phyloP scores from a whole-genome alignment of 108 stramenopile species.

The Nitzschia inconspicua region DNA sequence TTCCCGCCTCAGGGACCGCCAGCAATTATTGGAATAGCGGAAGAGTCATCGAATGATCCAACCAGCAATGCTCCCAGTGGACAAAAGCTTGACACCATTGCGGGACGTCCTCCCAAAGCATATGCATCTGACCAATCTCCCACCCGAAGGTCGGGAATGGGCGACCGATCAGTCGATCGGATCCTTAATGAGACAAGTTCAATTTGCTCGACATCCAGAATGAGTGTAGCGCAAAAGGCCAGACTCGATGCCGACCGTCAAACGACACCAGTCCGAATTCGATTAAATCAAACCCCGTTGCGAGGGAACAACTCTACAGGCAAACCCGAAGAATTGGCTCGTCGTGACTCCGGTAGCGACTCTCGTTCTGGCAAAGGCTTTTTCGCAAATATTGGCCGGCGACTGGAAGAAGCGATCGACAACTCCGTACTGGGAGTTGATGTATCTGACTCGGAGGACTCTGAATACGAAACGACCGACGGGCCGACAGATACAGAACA shows the following conservation, averaged over 20 bases:
- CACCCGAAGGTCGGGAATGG: neutral
- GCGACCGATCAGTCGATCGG: neutral
- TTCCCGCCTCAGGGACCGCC: neutral
- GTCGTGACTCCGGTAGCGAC: neutral
- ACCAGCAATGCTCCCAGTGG: neutral
- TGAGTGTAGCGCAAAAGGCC: conserved; percentile 71
- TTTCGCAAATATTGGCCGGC: conserved; percentile 28
- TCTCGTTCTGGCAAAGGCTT: conserved; percentile 13
- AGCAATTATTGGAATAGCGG: conserved; percentile 10
- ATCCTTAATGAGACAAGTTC: neutral
- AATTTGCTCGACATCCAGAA: conserved; percentile 11
- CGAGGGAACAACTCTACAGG: conserved; percentile 4
- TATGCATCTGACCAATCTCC: neutral
- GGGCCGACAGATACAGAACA: neutral
- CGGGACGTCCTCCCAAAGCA: neutral
- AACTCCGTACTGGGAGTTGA: conserved; percentile 15
- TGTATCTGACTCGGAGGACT: neutral
- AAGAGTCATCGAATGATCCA: neutral
- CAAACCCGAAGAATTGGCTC: neutral
- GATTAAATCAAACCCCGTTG: conserved; percentile 25
- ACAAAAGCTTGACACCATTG: conserved; percentile 22
- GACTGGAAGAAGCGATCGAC: conserved; percentile 25
- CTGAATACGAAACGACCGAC: neutral
- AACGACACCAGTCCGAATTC: conserved; percentile 43
- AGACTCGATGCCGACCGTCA: conserved; percentile 62